Evolutionary conservation across 139 green algal genomes (phyloP).

Genomic region (Tetraselmis striata): DNA sequence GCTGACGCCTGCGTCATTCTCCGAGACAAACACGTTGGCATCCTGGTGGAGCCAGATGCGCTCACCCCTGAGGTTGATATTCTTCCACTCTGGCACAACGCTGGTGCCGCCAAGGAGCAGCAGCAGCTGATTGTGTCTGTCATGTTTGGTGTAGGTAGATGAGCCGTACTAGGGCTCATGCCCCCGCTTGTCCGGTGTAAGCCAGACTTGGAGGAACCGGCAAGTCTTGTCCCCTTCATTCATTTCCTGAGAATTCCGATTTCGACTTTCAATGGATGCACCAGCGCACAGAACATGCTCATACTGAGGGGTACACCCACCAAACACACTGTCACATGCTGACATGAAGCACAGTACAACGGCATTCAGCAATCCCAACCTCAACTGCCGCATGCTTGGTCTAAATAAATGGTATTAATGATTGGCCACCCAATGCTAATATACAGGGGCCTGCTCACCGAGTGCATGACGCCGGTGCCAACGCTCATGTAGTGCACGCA

Average conservation of each 20-base stretch:
- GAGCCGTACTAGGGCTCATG: slow-evolving; percentile 54
- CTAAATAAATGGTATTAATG: no score
- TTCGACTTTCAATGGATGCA: no score
- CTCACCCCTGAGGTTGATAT: neutral
- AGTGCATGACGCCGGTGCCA: slow-evolving; percentile 59
- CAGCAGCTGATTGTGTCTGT: slow-evolving; percentile 66
- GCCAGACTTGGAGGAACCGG: slow-evolving; percentile 73
- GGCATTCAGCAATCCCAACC: no score
- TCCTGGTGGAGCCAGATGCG: slow-evolving; percentile 44
- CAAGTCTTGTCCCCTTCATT: slow-evolving; percentile 55
- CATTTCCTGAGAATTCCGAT: no score
- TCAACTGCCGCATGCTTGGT: no score
- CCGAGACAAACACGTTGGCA: no score
- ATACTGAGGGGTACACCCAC: no score
- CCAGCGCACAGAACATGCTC: no score
- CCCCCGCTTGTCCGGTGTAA: slow-evolving; percentile 58
- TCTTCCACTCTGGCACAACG: slow-evolving; percentile 19
- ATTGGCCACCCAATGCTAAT: neutral
- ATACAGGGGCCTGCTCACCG: slow-evolving; percentile 16
- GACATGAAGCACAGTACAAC: no score
- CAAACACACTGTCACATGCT: no score
- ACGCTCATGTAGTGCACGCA: slow-evolving; percentile 71
- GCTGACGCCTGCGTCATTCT: slow-evolving; percentile 32
- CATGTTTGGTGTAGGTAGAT: slow-evolving; percentile 18
- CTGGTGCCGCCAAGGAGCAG: slow-evolving; percentile 56